A percentile compares a stretch with the other conserved stretches of the same genome.
phyloP scores from a whole-genome alignment of 371 early-diverging fungal species.

The Synchytrium microbalum region DNA sequence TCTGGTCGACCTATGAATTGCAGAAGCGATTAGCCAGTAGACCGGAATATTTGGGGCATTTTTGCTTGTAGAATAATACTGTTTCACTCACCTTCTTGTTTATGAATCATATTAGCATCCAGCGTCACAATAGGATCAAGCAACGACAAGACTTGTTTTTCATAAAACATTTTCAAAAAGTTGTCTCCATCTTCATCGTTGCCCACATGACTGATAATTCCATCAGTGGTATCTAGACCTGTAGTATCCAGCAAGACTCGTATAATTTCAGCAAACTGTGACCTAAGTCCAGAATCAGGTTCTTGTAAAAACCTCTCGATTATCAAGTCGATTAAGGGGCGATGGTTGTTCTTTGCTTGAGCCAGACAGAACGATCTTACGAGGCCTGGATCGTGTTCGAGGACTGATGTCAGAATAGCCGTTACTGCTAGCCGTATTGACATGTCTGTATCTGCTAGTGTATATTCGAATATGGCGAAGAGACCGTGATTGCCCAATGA shows the following conservation, averaged over 20 bases:
- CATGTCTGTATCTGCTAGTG: constrained; percentile 44
- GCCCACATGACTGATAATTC: not conserved
- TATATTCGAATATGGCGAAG: constrained; percentile 61
- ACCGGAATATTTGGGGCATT: too few species aligned
- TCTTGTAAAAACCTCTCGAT: constrained; percentile 54
- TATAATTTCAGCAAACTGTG: constrained; percentile 65
- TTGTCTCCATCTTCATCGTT: not conserved
- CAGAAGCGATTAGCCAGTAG: too few species aligned
- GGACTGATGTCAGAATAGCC: constrained; percentile 60
- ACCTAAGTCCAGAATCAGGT: constrained; percentile 52
- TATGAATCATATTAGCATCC: too few species aligned
- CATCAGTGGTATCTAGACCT: constrained; percentile 36
- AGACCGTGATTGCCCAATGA: constrained; percentile 64
- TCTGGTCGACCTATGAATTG: constrained; percentile 10
- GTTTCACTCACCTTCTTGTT: too few species aligned
- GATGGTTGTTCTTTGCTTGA: constrained; percentile 41
- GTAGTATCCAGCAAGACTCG: constrained; percentile 58
- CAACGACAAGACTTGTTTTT: not conserved
- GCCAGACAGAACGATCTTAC: constrained; percentile 61
- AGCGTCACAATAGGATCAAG: too few species aligned
- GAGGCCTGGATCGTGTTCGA: constrained; percentile 70
- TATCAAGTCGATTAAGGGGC: constrained; percentile 52
- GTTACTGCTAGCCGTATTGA: constrained; percentile 51
- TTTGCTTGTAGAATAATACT: too few species aligned
- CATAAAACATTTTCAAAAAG: not conserved